Conservation (phyloP, 495 filamentous ascomycete species). For the Penicillium nucicola region DNA sequence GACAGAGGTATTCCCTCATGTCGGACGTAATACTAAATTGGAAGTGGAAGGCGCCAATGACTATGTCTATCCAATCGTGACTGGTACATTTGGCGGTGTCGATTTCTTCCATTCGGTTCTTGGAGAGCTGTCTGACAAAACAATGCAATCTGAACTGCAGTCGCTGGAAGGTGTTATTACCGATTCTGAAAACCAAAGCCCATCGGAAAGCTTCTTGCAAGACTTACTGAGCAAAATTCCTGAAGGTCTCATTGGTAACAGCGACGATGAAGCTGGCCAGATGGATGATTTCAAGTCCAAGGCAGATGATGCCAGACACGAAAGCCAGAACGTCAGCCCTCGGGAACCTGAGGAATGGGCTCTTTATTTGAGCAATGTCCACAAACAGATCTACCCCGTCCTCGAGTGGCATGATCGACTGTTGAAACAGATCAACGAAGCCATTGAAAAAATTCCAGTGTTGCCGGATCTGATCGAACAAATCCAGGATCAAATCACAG, state of each 20-base stretch:
- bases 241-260: slow-evolving; percentile 66
- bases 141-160: slow-evolving; percentile 80
- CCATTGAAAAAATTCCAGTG: slow-evolving; percentile 77
- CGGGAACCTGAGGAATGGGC: slow-evolving; percentile 75
- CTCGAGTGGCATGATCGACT: slow-evolving; percentile 86
- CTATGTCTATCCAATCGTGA: slow-evolving; percentile 73
- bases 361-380: slow-evolving; percentile 59
- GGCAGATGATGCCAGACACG: slow-evolving; percentile 52
- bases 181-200: slow-evolving; percentile 45
- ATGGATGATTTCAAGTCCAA: slow-evolving; percentile 65
- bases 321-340: slow-evolving; percentile 58
- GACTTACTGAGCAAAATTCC: slow-evolving; percentile 77
- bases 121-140: slow-evolving; percentile 84
- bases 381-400: slow-evolving; percentile 75
- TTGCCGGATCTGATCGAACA: slow-evolving; percentile 76
- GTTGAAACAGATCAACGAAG: slow-evolving; percentile 70
- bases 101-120: slow-evolving; percentile 85
- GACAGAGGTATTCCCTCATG: slow-evolving; percentile 75
- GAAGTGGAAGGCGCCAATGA: slow-evolving; percentile 59
- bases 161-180: slow-evolving; percentile 74
- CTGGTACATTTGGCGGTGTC: slow-evolving; percentile 89
- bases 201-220: slow-evolving; percentile 64
- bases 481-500: slow-evolving; percentile 70
- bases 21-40: slow-evolving; percentile 66
- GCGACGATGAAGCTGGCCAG: slow-evolving; percentile 59